Conservation (phyloP, 1,284 basidiomycete genomes). For the Trichosporon faecale region DNA sequence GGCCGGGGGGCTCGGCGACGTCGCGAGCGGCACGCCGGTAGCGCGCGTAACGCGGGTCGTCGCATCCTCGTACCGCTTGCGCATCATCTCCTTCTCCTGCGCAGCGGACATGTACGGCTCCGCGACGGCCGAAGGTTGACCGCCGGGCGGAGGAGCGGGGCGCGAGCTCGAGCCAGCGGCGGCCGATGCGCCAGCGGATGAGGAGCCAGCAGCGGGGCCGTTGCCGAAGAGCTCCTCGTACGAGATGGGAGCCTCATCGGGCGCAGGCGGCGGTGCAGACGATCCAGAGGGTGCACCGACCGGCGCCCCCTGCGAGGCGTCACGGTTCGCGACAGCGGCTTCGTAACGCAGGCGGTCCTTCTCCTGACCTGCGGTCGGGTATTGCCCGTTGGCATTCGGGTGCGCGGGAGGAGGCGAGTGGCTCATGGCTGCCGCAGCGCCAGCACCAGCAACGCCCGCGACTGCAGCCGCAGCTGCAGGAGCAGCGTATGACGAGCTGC, state of each 20-base stretch:
- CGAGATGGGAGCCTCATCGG: constrained; percentile 15
- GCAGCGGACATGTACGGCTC: constrained; percentile 29
- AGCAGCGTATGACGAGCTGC: background rate
- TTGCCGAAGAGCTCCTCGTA: constrained; percentile 22
- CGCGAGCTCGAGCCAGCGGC: background rate
- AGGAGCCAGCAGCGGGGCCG: background rate
- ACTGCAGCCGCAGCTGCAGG: background rate
- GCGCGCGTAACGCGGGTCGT: constrained; percentile 1
- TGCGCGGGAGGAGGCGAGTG: background rate
- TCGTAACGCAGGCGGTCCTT: constrained; percentile 39
- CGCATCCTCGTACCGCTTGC: constrained; percentile 37
- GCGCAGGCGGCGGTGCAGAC: background rate
- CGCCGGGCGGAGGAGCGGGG: background rate
- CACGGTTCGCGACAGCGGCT: background rate
- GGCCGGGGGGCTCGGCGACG: constrained; percentile 3
- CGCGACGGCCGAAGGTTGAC: background rate
- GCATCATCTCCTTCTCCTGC: constrained; percentile 40
- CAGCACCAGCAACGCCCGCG: background rate
- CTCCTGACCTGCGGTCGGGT: constrained; percentile 30
- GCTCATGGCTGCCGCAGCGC: background rate
- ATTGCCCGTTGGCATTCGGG: background rate
- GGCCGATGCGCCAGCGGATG: background rate
- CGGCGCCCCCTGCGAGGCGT: background rate
- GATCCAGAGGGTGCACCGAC: background rate
- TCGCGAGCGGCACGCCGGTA: background rate